These are phyloP conservation scores for Durotheca rogersii DNA, from an alignment of 495 filamentous ascomycete species.

Conservation along the genomic window DNA sequence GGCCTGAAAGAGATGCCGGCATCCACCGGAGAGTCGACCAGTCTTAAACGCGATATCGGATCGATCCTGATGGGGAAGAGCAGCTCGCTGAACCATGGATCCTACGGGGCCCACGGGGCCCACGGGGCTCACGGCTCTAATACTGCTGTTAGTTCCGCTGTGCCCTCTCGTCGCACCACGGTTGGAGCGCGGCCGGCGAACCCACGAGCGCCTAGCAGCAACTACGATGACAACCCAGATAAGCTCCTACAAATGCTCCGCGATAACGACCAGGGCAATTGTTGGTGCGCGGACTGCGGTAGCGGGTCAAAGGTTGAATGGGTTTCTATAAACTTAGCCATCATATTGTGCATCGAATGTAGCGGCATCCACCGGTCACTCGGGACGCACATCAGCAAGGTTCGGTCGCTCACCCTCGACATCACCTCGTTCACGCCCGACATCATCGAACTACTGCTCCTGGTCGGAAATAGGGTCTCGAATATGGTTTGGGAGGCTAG, in stretches of 20 bases:
- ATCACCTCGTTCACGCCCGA: slow-evolving; percentile 94
- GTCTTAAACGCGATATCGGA: slow-evolving; percentile 77
- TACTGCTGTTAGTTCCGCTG: slow-evolving; percentile 57
- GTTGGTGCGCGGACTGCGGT: slow-evolving; percentile 92
- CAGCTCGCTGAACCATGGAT: slow-evolving; percentile 65
- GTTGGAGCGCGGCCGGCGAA: slow-evolving; percentile 81
- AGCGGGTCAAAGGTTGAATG: slow-evolving; percentile 92
- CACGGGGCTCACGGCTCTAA: slow-evolving; percentile 41
- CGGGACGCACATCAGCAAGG: slow-evolving; percentile 96
- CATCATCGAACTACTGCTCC: slow-evolving; percentile 89
- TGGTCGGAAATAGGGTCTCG: slow-evolving; percentile 88
- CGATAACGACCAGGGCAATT: slow-evolving; percentile 89
- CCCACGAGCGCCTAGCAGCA: slow-evolving; percentile 63
- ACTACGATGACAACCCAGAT: slow-evolving; percentile 74
- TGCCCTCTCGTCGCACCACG: slow-evolving; percentile 74
- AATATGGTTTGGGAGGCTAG: slow-evolving; percentile 97
- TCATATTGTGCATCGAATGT: slow-evolving; percentile 97
- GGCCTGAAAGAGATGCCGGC: slow-evolving; percentile 54
- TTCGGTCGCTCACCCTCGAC: slow-evolving; percentile 92
- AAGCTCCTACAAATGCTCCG: slow-evolving; percentile 83
- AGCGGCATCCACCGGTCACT: slow-evolving; percentile 96
- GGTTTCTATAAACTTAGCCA: slow-evolving; percentile 97
- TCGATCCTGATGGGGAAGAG: slow-evolving; percentile 94
- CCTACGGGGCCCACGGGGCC: no score
- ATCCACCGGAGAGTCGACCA: slow-evolving; percentile 51